A percentile compares a stretch with the other conserved stretches of the same genome.
These are phyloP conservation scores for Fusarium poae DNA, from an alignment of 2,329 filamentous ascomycete species.

Conservation along the genomic window DNA sequence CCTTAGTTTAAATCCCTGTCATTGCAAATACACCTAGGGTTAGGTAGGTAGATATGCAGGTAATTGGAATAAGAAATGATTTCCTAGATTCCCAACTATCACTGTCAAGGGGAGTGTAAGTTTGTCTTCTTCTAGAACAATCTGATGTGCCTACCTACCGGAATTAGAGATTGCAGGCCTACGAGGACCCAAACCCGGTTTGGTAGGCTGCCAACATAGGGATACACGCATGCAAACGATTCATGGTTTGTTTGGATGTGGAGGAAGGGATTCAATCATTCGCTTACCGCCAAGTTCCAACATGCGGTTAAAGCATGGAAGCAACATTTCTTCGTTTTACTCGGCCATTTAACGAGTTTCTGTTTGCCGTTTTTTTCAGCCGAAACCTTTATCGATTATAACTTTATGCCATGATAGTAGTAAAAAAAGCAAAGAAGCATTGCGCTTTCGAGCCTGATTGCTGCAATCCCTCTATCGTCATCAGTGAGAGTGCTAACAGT, in stretches of 20 bases:
- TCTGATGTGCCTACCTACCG: background rate
- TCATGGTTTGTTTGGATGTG: conserved; percentile 5
- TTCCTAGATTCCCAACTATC: background rate
- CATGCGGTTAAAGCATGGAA: conserved; percentile 8
- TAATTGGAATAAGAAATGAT: background rate
- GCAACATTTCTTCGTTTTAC: background rate
- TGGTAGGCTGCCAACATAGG: background rate
- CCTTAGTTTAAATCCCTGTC: background rate
- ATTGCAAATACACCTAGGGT: background rate
- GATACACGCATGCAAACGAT: background rate
- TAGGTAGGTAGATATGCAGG: background rate
- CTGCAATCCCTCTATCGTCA: background rate
- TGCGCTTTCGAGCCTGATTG: background rate
- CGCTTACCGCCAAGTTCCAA: conserved; percentile 9
- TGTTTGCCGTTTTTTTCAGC: background rate
- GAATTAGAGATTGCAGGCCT: background rate
- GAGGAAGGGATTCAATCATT: conserved; percentile 12
- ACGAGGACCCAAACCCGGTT: conserved; percentile 3
- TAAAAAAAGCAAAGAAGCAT: background rate
- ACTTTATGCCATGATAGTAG: background rate
- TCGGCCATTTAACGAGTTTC: background rate
- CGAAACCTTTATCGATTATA: background rate
- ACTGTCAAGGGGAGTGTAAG: background rate
- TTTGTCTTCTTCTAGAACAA: background rate
- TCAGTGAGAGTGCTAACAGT: background rate